These are phyloP conservation scores for Exophiala bonariae DNA, from an alignment of 2,329 filamentous ascomycete genomes.

Conservation along the genomic window DNA sequence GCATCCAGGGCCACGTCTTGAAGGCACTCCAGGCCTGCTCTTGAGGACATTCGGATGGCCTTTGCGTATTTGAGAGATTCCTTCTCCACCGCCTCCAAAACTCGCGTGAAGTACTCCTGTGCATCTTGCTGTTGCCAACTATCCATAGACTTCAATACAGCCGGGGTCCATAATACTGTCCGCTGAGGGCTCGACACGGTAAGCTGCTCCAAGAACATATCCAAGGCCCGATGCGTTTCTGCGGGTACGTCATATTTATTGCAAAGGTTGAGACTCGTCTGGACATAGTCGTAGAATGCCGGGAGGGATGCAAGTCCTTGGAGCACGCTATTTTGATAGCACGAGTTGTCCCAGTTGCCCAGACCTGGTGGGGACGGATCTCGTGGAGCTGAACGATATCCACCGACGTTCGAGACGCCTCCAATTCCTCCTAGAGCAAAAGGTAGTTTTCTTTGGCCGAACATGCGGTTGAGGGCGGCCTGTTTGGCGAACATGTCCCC, in stretches of 20 bases:
- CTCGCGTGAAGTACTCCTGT: constrained; percentile 92
- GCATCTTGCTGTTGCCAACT: constrained; percentile 97
- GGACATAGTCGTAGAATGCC: constrained; percentile 57
- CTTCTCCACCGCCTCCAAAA: constrained; percentile 81
- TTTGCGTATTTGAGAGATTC: constrained; percentile 57
- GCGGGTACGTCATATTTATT: constrained; percentile 13
- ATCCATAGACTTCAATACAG: constrained; percentile 83
- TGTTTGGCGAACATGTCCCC: constrained; percentile 58
- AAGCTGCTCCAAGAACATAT: constrained; percentile 70
- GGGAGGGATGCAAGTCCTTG: constrained; percentile 78
- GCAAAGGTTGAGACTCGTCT: constrained; percentile 35
- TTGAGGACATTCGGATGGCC: constrained; percentile 14
- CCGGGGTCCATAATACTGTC: constrained; percentile 74
- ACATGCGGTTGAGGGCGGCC: constrained; percentile 62
- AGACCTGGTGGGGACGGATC: constrained; percentile 57
- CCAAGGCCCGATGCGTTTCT: constrained; percentile 56
- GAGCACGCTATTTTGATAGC: constrained; percentile 95
- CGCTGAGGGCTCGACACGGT: constrained; percentile 47
- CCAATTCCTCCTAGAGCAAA: constrained; percentile 58
- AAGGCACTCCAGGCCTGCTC: constrained; percentile 19
- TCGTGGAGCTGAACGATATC: constrained; percentile 37
- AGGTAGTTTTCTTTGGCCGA: constrained; percentile 62
- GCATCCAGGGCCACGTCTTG: not conserved
- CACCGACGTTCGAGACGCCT: constrained; percentile 57
- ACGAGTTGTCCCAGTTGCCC: constrained; percentile 92